Evolutionary conservation across 2,329 filamentous ascomycete genomes (phyloP).

Genomic region (Epichloe sylvatica): DNA sequence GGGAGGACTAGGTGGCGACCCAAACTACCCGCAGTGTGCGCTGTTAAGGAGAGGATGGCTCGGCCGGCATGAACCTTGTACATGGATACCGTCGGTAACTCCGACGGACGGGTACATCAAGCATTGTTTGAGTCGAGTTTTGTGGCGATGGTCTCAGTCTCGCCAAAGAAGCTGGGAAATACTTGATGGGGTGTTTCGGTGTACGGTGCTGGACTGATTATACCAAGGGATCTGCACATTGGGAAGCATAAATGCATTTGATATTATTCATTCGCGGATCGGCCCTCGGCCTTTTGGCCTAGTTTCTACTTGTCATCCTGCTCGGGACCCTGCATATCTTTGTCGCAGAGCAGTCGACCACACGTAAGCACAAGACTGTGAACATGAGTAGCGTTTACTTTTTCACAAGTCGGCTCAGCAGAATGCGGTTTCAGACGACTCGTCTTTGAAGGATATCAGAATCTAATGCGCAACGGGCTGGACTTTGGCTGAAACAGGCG

Average conservation of each 20-base stretch:
- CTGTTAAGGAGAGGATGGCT: background rate
- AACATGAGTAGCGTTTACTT: too few relatives aligned
- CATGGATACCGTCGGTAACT: background rate
- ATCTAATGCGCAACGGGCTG: background rate
- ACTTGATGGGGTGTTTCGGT: conserved; percentile 18
- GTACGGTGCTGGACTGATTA: conserved; percentile 20
- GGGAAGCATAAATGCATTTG: conserved; percentile 5
- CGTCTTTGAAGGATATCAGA: background rate
- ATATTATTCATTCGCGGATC: background rate
- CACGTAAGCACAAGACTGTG: too few relatives aligned
- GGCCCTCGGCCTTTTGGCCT: background rate
- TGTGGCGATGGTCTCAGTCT: background rate
- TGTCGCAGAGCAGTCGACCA: too few relatives aligned
- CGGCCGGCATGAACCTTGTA: background rate
- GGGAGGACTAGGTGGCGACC: conserved; percentile 57
- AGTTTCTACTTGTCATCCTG: background rate
- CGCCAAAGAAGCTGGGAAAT: background rate
- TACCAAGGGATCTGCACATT: conserved; percentile 14
- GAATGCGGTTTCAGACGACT: background rate
- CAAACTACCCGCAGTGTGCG: background rate
- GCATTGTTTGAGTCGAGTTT: background rate
- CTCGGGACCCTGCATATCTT: background rate
- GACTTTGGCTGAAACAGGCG: background rate
- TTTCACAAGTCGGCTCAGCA: too few relatives aligned
- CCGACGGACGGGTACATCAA: background rate